Evolutionary conservation across 495 filamentous ascomycete species (phyloP), one percentile per base, ranked within the genome.

Genomic region (Aspergillus avenaceus): DNA sequence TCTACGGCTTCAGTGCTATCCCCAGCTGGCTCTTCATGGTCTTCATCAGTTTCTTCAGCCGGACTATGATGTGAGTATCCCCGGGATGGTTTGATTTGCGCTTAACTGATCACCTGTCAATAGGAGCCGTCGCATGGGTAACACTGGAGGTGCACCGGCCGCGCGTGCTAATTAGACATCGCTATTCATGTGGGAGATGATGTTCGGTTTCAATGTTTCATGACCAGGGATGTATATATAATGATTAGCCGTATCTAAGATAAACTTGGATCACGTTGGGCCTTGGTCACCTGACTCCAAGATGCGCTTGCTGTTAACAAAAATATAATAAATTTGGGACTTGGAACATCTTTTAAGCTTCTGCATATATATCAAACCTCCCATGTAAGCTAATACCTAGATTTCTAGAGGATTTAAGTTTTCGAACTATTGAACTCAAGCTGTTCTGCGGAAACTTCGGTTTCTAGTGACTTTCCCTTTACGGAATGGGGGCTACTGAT

Each of bases 1-100:
- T 93, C 47, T 85, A 67, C 50, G 75, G 47, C 18, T 74, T 86
- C 50, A 61, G 73, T 11, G 62, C 72, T 63, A 65, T 86, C 28
- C 84, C 84, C 5, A 82, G 73, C 55, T 95, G 87, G 87, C 64
- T 72, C 44, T 80, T 89, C 58, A 84, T 97, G 93, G 79, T 97
- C 54, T 64, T 77, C 27, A 81, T 97, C 55, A 88, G 84, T 50
- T 82, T 97, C 57, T 62, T 91, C 53, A 93, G 85, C 75, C 79
- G 91, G 58, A 79, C 75, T 31, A 75, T 96, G 64, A 96, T 96
- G 93, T 96, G 75, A 84, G 90, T 81, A 44, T 14, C 40, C 23
- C 27, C 18, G 7, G 26, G 27, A 45, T 25, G 19, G n/a, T 24
- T 16, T 40, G 31, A 7, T 41, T 45, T 12, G 25, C 28, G n/a